Evolutionary conservation across 2,329 filamentous ascomycete species (phyloP), one percentile per base, ranked within the genome.

Genomic region (Fusarium redolens): DNA sequence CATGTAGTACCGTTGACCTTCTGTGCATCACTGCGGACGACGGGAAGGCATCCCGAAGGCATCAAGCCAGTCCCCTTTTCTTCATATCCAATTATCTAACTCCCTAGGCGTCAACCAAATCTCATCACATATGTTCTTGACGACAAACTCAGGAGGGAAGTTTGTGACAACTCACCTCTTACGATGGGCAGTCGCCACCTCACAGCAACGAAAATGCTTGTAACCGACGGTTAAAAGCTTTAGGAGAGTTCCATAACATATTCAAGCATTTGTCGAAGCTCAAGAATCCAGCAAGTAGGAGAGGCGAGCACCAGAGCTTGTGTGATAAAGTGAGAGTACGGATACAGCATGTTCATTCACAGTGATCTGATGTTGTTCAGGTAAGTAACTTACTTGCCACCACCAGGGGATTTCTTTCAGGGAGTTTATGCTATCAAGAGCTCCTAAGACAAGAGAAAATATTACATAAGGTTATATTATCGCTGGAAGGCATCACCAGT

Each of bases 181-280:
- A 35, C 22, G 31, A 37, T 38, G 35, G 41, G 54, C 25, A 60
- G 35, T 71, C 52, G 64, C 60, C 64, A 71, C 61, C 55, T 48
- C 37, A 43, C 38, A 44, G 56, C 30, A 43, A 55, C 37, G 20
- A 56, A 41, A 56, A 52, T 47, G 31, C 58, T 72, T 68, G 55
- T 64, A 55, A 70, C 69, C 64, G 31, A 59, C 52, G 58, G 63
- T 50, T 63, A 68, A 68, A 63, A 51, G 41, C 40, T 15, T 66
- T 52, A 47, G 57, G 61, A 58, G 40, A 66, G 71, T 61, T 52
- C 50, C 40, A 67, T 72, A 65, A 60, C 55, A 35, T 25, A 15
- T 68, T 67, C 72, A 68, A 71, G 61, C 61, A 67, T 70, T 69
- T 58, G 57, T 51, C 50, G 41, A 45, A 68, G 61, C 44, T 33